Evolutionary conservation across 179 eudicot species (phyloP), one percentile per base, ranked within the genome.

Genomic region (Sideroxylon spinosum): DNA sequence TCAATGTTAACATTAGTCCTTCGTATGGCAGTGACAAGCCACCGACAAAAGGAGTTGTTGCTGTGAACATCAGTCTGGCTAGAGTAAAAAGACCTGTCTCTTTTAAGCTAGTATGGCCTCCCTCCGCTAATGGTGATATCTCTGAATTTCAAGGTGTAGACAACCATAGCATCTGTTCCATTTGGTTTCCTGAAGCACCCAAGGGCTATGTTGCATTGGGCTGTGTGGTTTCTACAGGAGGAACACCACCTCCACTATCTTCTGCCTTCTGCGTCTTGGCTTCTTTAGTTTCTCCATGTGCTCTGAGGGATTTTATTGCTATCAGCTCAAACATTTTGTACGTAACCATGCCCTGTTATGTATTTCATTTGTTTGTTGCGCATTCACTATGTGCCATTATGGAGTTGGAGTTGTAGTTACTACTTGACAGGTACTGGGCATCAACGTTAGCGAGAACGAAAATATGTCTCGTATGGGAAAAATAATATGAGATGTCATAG

Each of bases 121-220:
- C 81, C 48, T 59, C 81, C 22, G 62, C 87, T 65, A 75, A 84
- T 74, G 76, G 63, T 50, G 86, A 76, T 22, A 62, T 71, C 29
- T 68, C 84, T 63, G 82, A 78, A 72, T 70, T 87, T 28, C 85
- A 88, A 59, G 88, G 75, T 68, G 72, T 66, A 4, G 60, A 32
- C 23, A 56, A 10, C 29, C 50, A 74, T 59, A 72, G 29, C 59
- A 81, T 83, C 82, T 95, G 91, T 79, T 94, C 93, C 71, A 86
- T 96, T 73, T 96, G 99, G 99, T 92, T 90, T 80, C 99, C 99
- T 26, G 90, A 86, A 84, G 98, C 99, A 57, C 99, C 99, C 56
- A 84, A 89, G 81, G 98, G 95, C 63, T 96, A 92, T 87, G 79
- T 94, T 80, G 93, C 99, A 16, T 63, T 96, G 88, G 99, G 99